Evolutionary conservation across 305 asterid species (phyloP).

Genomic region (Rubia tinctorum): DNA sequence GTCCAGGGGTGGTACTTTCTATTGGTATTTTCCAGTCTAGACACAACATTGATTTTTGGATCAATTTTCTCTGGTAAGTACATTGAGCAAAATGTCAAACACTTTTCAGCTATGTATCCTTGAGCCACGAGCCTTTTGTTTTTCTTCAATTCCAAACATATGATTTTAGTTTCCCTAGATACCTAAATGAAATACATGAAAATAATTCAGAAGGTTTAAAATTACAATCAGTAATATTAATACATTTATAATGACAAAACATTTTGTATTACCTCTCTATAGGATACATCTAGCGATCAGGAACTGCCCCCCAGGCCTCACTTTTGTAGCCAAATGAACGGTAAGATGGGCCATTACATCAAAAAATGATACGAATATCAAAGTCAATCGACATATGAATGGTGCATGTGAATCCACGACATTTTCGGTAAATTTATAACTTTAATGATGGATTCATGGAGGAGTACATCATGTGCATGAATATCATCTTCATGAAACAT

Average conservation of each 20-base stretch:
- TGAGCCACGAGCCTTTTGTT: background rate
- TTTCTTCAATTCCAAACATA: background rate
- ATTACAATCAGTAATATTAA: background rate
- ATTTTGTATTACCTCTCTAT: conserved; percentile 14
- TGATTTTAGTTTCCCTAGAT: background rate
- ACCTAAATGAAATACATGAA: background rate
- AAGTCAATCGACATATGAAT: too few species aligned
- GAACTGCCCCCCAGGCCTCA: background rate
- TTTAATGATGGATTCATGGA: too few species aligned
- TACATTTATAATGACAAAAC: background rate
- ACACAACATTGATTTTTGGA: background rate
- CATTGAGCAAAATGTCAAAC: background rate
- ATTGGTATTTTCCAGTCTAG: background rate
- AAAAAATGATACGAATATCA: too few species aligned
- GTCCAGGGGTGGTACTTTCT: background rate
- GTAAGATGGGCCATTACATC: too few species aligned
- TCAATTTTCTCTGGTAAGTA: background rate
- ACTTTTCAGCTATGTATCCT: background rate
- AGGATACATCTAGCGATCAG: conserved; percentile 20
- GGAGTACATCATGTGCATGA: too few species aligned
- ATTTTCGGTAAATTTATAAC: too few species aligned
- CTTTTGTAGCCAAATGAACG: too few species aligned
- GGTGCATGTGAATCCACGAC: too few species aligned
- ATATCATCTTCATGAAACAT: too few species aligned
- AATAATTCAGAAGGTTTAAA: background rate